A percentile compares a stretch with the other conserved stretches of the same genome.
Conservation (phyloP, 495 filamentous ascomycete species). For the Neohortaea acidophila region DNA sequence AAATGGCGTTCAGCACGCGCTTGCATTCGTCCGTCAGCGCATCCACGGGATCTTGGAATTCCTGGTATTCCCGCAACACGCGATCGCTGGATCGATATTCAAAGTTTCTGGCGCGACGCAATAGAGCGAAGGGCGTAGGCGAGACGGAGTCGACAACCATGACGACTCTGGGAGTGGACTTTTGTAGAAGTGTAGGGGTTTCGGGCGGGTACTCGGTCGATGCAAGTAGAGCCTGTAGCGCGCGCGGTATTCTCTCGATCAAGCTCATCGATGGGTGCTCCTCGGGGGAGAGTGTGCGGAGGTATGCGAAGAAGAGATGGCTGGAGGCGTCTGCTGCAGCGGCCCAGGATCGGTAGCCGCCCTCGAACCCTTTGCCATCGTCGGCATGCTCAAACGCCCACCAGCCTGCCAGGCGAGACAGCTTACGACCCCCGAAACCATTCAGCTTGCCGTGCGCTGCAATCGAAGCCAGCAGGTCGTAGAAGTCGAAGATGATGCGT, state of each 20-base stretch:
- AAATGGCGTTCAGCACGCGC: slow-evolving; percentile 76
- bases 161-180: slow-evolving; percentile 70
- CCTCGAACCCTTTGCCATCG: slow-evolving; percentile 81
- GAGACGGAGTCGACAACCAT: slow-evolving; percentile 97
- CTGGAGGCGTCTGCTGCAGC: slow-evolving; percentile 87
- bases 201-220: slow-evolving; percentile 92
- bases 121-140: slow-evolving; percentile 78
- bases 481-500: slow-evolving; percentile 90
- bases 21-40: slow-evolving; percentile 87
- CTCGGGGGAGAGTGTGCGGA: slow-evolving; percentile 76
- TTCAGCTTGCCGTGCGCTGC: slow-evolving; percentile 80
- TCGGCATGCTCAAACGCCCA: slow-evolving; percentile 94
- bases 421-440: slow-evolving; percentile 81
- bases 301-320: slow-evolving; percentile 94
- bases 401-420: slow-evolving; percentile 92
- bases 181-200: slow-evolving; percentile 59
- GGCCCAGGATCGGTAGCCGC: slow-evolving; percentile 78
- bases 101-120: slow-evolving; percentile 86
- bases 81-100: slow-evolving; percentile 81
- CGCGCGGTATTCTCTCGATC: slow-evolving; percentile 74
- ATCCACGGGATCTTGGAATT: slow-evolving; percentile 76
- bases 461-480: slow-evolving; percentile 76
- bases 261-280: slow-evolving; percentile 49
- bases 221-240: slow-evolving; percentile 74
- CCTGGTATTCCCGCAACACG: slow-evolving; percentile 65